Percentiles rank a stretch among this genome's conserved stretches.
Evolutionary conservation across 441 rosid species (phyloP).

Genomic region (Populus tomentosa): DNA sequence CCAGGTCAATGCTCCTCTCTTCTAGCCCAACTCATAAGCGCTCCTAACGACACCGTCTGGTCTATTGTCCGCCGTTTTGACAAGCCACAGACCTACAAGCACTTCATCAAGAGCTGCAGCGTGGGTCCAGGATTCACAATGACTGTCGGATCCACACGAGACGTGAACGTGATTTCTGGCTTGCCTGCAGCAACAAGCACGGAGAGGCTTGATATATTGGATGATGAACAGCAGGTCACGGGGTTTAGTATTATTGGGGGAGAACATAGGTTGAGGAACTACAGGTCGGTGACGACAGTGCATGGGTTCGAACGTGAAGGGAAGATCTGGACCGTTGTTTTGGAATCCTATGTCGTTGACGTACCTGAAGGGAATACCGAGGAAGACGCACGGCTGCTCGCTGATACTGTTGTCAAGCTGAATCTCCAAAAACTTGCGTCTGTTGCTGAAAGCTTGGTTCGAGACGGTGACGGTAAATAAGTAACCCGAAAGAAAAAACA

Average conservation of each 20-base stretch:
- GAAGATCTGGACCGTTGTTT: conserved; percentile 37
- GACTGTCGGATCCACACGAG: conserved; percentile 59
- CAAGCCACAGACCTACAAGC: conserved; percentile 62
- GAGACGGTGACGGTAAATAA: conserved; percentile 23
- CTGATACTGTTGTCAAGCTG: conserved; percentile 55
- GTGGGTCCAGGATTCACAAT: conserved; percentile 39
- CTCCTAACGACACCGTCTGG: conserved; percentile 59
- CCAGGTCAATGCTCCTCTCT: conserved; percentile 58
- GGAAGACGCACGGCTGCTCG: conserved; percentile 57
- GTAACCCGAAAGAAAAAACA: conserved; percentile 7
- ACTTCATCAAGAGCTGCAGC: conserved; percentile 67
- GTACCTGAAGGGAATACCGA: conserved; percentile 57
- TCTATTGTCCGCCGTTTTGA: conserved; percentile 65
- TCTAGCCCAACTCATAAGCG: conserved; percentile 50
- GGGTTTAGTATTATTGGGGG: conserved; percentile 76
- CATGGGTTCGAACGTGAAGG: conserved; percentile 41
- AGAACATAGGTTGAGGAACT: conserved; percentile 56
- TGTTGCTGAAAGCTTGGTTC: conserved; percentile 34
- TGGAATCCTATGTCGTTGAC: conserved; percentile 62
- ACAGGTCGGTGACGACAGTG: conserved; percentile 48
- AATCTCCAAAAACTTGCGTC: conserved; percentile 55
- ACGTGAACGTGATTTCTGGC: conserved; percentile 65
- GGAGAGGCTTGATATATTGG: conserved; percentile 66
- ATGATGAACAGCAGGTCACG: conserved; percentile 45
- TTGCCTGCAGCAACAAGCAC: conserved; percentile 69